phyloP scores from a whole-genome alignment of 371 early-diverging fungal genomes.

The Rhizoclosmatium hyalinum region DNA sequence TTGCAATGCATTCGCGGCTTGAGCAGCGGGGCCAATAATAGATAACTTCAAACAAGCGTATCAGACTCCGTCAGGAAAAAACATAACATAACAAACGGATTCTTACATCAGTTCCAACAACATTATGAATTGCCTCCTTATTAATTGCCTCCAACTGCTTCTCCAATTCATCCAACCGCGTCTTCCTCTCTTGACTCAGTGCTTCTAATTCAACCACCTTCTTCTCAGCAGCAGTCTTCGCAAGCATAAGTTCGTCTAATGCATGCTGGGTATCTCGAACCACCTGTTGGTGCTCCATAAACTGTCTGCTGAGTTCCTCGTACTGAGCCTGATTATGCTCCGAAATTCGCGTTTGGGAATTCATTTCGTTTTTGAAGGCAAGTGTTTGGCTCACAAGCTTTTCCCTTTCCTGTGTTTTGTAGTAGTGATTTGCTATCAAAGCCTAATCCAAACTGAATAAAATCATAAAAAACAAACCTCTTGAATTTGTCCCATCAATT shows the following conservation, averaged over 20 bases:
- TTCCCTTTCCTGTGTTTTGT: conserved; percentile 53
- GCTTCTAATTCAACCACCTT: conserved; percentile 28
- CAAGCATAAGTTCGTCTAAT: conserved; percentile 46
- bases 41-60: conserved; percentile 17
- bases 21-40: conserved; percentile 65
- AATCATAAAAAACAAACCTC: conserved; percentile 37
- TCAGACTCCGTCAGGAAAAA: not conserved
- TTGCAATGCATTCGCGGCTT: conserved; percentile 54
- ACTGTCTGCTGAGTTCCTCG: conserved; percentile 44
- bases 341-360: conserved; percentile 65
- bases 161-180: conserved; percentile 34
- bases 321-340: conserved; percentile 53
- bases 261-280: conserved; percentile 30
- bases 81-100: not conserved
- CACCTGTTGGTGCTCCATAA: conserved; percentile 26
- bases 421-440: not conserved
- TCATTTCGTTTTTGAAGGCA: conserved; percentile 73
- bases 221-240: conserved; percentile 37
- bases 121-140: not conserved
- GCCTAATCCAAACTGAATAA: not conserved
- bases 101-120: conserved; percentile 10
- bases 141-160: conserved; percentile 20
- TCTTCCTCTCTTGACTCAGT: conserved; percentile 30
- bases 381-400: conserved; percentile 58
- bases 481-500: conserved; percentile 52